A percentile compares a stretch with the other conserved stretches of the same genome.
Evolutionary conservation across 2,329 filamentous ascomycete genomes (phyloP).

Genomic region (Sporothrix schenckii): DNA sequence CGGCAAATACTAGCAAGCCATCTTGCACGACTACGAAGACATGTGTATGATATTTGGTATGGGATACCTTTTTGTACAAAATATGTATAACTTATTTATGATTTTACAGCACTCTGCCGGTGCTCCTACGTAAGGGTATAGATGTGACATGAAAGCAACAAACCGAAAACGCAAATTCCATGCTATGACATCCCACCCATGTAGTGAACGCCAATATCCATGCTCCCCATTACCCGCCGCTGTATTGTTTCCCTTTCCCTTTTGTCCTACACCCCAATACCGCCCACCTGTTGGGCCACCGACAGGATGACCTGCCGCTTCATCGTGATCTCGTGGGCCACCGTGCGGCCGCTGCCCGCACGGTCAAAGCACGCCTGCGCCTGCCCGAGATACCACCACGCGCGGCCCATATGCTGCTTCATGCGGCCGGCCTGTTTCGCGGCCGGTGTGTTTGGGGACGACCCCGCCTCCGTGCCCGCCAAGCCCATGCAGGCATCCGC

Average conservation of each 20-base stretch:
- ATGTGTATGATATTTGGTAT: constrained; percentile 1
- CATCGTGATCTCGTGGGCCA: constrained; percentile 14
- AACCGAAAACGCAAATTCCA: not conserved
- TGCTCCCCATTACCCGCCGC: not conserved
- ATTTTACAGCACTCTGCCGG: not conserved
- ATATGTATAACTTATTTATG: not conserved
- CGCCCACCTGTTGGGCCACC: constrained; percentile 11
- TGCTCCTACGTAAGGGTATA: constrained; percentile 2
- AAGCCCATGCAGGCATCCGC: constrained; percentile 79
- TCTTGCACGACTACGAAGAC: constrained; percentile 4
- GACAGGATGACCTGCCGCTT: constrained; percentile 32
- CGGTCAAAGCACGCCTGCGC: constrained; percentile 26
- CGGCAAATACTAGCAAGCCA: too few relatives aligned
- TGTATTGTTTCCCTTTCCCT: not conserved
- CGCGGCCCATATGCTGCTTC: constrained; percentile 29
- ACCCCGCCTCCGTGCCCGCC: constrained; percentile 55
- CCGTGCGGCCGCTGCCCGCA: constrained; percentile 20
- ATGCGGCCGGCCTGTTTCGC: not conserved
- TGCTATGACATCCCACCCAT: constrained; percentile 2
- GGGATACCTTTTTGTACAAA: not conserved
- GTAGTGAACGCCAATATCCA: not conserved
- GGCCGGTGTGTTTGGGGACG: too few relatives aligned
- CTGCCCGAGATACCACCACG: constrained; percentile 34
- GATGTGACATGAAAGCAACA: not conserved
- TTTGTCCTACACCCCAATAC: not conserved